Conservation (phyloP, 352 stramenopile genomes). For the Pythium phragmiticola region DNA sequence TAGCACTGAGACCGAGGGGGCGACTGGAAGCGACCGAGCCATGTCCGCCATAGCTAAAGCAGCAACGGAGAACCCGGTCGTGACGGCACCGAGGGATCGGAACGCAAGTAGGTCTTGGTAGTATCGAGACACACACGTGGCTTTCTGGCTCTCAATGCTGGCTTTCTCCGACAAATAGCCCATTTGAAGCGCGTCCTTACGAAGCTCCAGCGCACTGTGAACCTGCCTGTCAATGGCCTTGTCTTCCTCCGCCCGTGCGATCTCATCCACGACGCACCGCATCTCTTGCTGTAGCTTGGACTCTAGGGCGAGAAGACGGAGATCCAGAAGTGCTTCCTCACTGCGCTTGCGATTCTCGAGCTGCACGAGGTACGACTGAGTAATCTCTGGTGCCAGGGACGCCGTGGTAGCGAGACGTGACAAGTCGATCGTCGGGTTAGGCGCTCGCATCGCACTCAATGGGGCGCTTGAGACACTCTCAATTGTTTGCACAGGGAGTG, state of each 20-base stretch:
- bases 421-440: background rate
- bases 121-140: slow-evolving; percentile 52
- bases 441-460: background rate
- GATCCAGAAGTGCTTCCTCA: slow-evolving; percentile 46
- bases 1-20: background rate
- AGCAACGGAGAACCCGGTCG: background rate
- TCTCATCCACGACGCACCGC: slow-evolving; percentile 22
- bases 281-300: slow-evolving; percentile 38
- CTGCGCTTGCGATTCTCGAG: slow-evolving; percentile 50
- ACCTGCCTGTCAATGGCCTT: background rate
- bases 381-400: slow-evolving; percentile 15
- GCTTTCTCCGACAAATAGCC: slow-evolving; percentile 48
- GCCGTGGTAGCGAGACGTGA: background rate
- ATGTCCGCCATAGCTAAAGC: background rate
- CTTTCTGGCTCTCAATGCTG: slow-evolving; percentile 52
- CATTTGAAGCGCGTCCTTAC: slow-evolving; percentile 42
- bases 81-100: slow-evolving; percentile 31
- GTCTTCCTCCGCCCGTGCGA: background rate
- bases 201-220: slow-evolving; percentile 20
- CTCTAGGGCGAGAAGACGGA: slow-evolving; percentile 46
- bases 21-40: background rate
- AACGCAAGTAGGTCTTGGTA: slow-evolving; percentile 66
- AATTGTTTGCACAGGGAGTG: background rate
- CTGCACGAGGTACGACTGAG: slow-evolving; percentile 37
- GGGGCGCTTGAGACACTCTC: background rate